Conservation (phyloP, 1,284 basidiomycete genomes). For the Rhodofomes roseus region DNA sequence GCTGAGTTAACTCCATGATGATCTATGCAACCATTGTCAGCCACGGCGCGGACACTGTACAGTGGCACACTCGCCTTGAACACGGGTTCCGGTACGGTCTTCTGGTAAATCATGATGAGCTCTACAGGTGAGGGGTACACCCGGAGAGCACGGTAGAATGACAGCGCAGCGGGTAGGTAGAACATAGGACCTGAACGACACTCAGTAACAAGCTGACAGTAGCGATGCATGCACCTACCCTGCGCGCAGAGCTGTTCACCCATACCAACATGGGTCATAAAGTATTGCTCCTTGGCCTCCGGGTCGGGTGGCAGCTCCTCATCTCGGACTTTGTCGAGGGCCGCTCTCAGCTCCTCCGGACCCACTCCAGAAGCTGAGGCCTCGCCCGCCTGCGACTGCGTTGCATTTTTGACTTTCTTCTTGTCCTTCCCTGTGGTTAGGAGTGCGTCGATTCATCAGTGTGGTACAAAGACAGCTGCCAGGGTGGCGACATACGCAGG, state of each 20-base stretch:
- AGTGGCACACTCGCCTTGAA: conserved; percentile 59
- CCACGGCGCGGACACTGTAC: background rate
- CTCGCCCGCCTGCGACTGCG: conserved; percentile 41
- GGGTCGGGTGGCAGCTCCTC: conserved; percentile 66
- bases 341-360: conserved; percentile 53
- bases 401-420: conserved; percentile 80
- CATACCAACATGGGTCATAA: conserved; percentile 85
- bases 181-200: conserved; percentile 61
- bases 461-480: conserved; percentile 8
- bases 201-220: background rate
- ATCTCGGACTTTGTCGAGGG: conserved; percentile 56
- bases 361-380: conserved; percentile 33
- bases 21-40: conserved; percentile 40
- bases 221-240: conserved; percentile 42
- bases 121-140: conserved; percentile 94
- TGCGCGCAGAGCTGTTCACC: conserved; percentile 83
- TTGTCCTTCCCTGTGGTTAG: conserved; percentile 79
- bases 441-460: conserved; percentile 6
- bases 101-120: conserved; percentile 90
- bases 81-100: conserved; percentile 83
- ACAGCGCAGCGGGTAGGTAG: conserved; percentile 78
- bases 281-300: conserved; percentile 82
- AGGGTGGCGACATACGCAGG: conserved; percentile 60
- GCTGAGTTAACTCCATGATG: conserved; percentile 83
- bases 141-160: conserved; percentile 91